These are phyloP conservation scores for Parastagonospora nodorum DNA, from an alignment of 2,329 filamentous ascomycete species.

Conservation along the genomic window DNA sequence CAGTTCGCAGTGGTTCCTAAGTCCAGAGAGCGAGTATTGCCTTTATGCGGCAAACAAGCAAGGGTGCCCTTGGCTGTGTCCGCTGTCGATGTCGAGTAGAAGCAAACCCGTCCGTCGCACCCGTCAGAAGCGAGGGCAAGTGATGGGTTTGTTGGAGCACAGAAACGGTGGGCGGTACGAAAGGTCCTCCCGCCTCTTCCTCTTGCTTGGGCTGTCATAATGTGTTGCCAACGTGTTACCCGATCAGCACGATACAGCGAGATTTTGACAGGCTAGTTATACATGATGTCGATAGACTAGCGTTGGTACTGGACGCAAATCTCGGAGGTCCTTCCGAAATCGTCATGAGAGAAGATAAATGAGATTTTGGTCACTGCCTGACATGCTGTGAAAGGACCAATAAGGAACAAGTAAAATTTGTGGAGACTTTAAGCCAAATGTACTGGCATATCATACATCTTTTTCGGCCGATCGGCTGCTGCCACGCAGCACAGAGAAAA, in stretches of 20 bases:
- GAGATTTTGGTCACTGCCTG: too few species aligned
- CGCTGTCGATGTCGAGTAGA: background rate
- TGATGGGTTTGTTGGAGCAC: slow-evolving; percentile 5
- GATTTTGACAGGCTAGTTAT: slow-evolving; percentile 34
- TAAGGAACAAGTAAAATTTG: too few species aligned
- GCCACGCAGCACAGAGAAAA: too few species aligned
- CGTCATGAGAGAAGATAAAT: too few species aligned
- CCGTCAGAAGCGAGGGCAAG: background rate
- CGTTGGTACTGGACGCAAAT: too few species aligned
- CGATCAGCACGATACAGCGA: slow-evolving; percentile 11
- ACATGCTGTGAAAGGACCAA: too few species aligned
- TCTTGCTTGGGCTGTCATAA: background rate
- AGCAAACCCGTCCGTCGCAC: background rate
- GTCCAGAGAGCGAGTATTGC: slow-evolving; percentile 7
- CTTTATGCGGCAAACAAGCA: slow-evolving; percentile 5
- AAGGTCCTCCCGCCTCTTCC: background rate
- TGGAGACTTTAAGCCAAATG: too few species aligned
- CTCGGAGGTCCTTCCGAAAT: too few species aligned
- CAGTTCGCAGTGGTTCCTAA: slow-evolving; percentile 11
- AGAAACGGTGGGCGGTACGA: slow-evolving; percentile 1
- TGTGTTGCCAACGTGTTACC: slow-evolving; percentile 6
- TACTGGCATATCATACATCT: too few species aligned
- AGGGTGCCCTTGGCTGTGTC: slow-evolving; percentile 6
- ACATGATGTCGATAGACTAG: slow-evolving; percentile 13
- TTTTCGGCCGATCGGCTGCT: too few species aligned